Percentiles rank a stretch among this genome's conserved stretches.
phyloP scores from a whole-genome alignment of 352 stramenopile species.

The Stramenopiles sp. region DNA sequence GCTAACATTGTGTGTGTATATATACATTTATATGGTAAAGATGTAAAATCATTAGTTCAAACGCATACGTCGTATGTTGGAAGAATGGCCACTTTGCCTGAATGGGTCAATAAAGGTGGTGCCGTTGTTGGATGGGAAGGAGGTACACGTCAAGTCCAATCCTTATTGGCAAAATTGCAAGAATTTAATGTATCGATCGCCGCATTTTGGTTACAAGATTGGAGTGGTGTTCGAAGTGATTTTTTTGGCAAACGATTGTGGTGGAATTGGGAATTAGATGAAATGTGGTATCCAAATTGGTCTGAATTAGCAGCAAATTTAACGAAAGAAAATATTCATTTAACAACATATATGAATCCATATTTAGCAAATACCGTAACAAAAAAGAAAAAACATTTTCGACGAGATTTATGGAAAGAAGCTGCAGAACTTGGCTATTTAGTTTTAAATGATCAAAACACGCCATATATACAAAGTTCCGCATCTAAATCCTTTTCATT shows the following conservation, averaged over 20 bases:
- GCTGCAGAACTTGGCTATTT: neutral
- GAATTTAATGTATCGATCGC: constrained; percentile 15
- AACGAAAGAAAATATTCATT: constrained; percentile 3
- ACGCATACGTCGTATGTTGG: constrained; percentile 20
- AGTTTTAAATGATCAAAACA: neutral
- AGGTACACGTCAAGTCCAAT: constrained; percentile 17
- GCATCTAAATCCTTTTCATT: constrained; percentile 19
- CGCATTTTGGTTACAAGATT: constrained; percentile 30
- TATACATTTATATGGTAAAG: constrained; percentile 12
- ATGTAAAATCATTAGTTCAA: constrained; percentile 11
- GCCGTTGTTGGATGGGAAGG: constrained; percentile 28
- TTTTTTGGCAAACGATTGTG: constrained; percentile 19
- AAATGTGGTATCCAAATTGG: constrained; percentile 23
- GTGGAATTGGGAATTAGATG: constrained; percentile 29
- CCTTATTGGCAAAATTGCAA: constrained; percentile 12
- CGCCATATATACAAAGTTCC: neutral
- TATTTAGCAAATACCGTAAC: neutral
- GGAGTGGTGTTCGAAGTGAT: constrained; percentile 19
- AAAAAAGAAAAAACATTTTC: neutral
- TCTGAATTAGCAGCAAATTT: constrained; percentile 7
- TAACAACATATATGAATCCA: constrained; percentile 19
- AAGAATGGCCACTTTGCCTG: constrained; percentile 22
- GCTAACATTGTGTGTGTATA: no score
- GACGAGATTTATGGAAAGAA: neutral
- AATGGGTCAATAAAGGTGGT: constrained; percentile 21